A percentile compares a stretch with the other conserved stretches of the same genome.
Conservation (phyloP, 78 protist genomes). For the Diacronema lutheri region DNA sequence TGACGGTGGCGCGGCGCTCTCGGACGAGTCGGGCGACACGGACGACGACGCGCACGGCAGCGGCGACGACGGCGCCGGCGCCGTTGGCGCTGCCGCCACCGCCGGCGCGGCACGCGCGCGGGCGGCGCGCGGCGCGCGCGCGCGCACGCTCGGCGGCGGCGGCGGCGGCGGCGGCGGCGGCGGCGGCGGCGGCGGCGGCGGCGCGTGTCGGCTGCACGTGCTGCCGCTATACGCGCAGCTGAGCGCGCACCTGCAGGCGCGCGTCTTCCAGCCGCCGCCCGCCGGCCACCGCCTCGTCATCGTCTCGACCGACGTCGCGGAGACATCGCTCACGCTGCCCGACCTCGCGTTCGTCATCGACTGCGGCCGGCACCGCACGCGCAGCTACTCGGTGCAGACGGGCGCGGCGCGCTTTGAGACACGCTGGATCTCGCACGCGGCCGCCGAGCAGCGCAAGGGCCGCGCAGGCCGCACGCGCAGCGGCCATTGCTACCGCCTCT, state of each 20-base stretch:
- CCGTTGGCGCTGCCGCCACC: neutral
- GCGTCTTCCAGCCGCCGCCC: constrained; percentile 55
- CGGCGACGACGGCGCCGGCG: neutral
- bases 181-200: neutral
- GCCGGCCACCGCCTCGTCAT: constrained; percentile 79
- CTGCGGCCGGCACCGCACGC: constrained; percentile 76
- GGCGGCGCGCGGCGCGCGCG: too few species aligned
- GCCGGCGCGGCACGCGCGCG: neutral
- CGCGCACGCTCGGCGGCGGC: neutral
- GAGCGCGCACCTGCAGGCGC: constrained; percentile 77
- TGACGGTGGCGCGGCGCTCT: too few species aligned
- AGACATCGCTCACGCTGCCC: constrained; percentile 98
- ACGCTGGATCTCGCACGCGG: constrained; percentile 18
- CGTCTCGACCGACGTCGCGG: constrained; percentile 99
- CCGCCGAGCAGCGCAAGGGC: constrained; percentile 56
- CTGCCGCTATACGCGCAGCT: constrained; percentile 92
- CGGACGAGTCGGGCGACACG: too few species aligned
- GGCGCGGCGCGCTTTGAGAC: too few species aligned
- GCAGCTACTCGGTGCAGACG: neutral
- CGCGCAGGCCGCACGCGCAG: constrained; percentile 73
- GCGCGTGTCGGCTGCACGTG: constrained; percentile 58
- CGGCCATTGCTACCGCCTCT: constrained; percentile 91
- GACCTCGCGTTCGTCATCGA: constrained; percentile 66
- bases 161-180: neutral
- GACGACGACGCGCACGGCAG: too few species aligned